A percentile compares a stretch with the other conserved stretches of the same genome.
Evolutionary conservation across 2,329 filamentous ascomycete species (phyloP).

Genomic region (Laburnicola sp.): DNA sequence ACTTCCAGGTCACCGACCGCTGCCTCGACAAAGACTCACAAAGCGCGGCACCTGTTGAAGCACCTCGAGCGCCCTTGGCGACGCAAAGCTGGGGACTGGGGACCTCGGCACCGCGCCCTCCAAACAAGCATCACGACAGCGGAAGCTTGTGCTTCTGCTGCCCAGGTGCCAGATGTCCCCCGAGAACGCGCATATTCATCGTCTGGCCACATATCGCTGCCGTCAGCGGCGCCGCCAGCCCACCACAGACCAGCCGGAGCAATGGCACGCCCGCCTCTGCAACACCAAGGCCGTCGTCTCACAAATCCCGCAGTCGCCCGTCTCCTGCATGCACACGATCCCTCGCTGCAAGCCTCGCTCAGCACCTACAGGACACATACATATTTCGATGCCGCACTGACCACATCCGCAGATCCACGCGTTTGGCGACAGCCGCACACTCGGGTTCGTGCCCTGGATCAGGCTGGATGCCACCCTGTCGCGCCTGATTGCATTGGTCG

Average conservation of each 20-base stretch:
- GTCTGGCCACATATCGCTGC: not conserved
- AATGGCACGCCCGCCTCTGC: too few species aligned
- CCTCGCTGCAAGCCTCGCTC: slow-evolving; percentile 8
- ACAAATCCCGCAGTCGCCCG: slow-evolving; percentile 2
- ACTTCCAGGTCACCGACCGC: too few species aligned
- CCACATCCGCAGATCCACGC: slow-evolving; percentile 12
- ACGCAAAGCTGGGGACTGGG: too few species aligned
- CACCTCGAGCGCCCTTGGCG: too few species aligned
- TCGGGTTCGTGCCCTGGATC: slow-evolving; percentile 11
- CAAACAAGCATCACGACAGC: slow-evolving; percentile 9
- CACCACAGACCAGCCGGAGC: too few species aligned
- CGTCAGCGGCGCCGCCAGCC: not conserved
- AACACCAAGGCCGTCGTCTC: not conserved
- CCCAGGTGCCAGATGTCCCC: not conserved
- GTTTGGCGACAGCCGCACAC: slow-evolving; percentile 10
- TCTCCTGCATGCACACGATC: slow-evolving; percentile 8
- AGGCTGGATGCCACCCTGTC: not conserved
- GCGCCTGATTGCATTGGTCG: not conserved
- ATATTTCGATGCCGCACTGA: slow-evolving; percentile 15
- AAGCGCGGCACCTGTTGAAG: not conserved
- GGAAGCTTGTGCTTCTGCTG: slow-evolving; percentile 3
- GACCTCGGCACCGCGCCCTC: not conserved
- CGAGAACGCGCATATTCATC: not conserved
- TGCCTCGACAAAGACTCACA: not conserved
- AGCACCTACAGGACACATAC: slow-evolving; percentile 1